Conservation (phyloP, 1,139 yeast species). For the Debaryomyces singareniensis region DNA sequence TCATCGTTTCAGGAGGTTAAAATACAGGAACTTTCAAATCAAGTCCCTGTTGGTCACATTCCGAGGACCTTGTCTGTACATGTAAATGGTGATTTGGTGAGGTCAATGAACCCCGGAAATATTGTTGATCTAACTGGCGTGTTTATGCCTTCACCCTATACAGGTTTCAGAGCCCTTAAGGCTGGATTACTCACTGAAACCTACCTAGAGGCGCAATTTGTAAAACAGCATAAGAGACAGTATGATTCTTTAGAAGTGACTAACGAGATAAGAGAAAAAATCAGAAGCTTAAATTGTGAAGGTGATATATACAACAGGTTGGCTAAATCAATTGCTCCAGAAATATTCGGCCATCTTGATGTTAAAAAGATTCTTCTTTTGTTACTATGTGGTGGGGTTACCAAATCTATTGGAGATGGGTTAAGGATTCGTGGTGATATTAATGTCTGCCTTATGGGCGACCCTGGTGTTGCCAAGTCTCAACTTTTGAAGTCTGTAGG, state of each 20-base stretch:
- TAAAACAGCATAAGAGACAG: constrained; percentile 83
- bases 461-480: constrained; percentile 99
- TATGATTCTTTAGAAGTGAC: constrained; percentile 64
- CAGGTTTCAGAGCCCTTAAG: constrained; percentile 86
- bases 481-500: constrained; percentile 88
- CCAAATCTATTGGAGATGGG: constrained; percentile 93
- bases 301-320: constrained; percentile 76
- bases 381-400: constrained; percentile 89
- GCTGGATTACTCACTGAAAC: constrained; percentile 96
- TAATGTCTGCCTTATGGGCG: constrained; percentile 96
- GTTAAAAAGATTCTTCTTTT: constrained; percentile 85
- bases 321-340: constrained; percentile 93
- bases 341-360: constrained; percentile 90
- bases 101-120: constrained; percentile 91
- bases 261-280: constrained; percentile 47
- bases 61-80: constrained; percentile 84
- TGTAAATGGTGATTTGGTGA: constrained; percentile 82
- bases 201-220: constrained; percentile 80
- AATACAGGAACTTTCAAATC: constrained; percentile 90
- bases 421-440: constrained; percentile 97
- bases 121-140: constrained; percentile 89
- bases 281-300: constrained; percentile 42
- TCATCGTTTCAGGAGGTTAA: constrained; percentile 93
- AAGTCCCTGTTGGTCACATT: constrained; percentile 97
- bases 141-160: constrained; percentile 89